Base-by-base conservation (phyloP, 768 basidiomycete genomes). In the Boletus pseudopeckii region DNA sequence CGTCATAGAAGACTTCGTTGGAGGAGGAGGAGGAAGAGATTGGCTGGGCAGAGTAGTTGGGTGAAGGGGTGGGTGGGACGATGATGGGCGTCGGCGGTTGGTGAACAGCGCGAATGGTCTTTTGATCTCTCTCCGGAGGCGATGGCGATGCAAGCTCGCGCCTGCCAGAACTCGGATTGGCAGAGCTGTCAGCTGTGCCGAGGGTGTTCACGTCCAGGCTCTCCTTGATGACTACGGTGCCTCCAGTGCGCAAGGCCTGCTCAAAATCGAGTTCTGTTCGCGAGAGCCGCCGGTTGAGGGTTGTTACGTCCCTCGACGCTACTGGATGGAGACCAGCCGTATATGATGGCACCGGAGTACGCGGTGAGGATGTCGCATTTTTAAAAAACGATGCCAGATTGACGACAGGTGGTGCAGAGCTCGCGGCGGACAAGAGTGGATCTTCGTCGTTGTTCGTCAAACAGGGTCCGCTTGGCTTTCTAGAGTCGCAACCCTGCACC, bases 201-300 rank as follows among this genome's bases (percentile, higher is more conserved):
- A 92, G 75, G 32, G 78, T 64, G 66, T 79, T 81, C 46, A 90
- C 75, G 70, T 92, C 89, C 42, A 84, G 64, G 36, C 88, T 83
- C 68, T 92, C 88, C 56, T 77, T 80, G 45, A 92, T 74, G 51
- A 80, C 61, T 15, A 90, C 79, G 3, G 91, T 93, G 22, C 81
- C 85, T 39, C 82, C 82, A 11, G 75, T 75, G 54, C 75, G 78
- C 59, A 93, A 69, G 13, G 85, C 90, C 63, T 84, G 82, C 72
- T 92, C 90, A 61, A 93, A 93, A 67, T 90, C 88, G 65, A 86
- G 75, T 72, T 90, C 88, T 32, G 84, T 82, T 38, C 88, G 81
- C 40, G 90, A 91, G 42, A 78, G 68, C 30, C 88, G 80, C 52
- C 83, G 80, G 50, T 74, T 75, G 32, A 64, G 62, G 46, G 65